These are phyloP conservation scores for Globisporangium lucens DNA, from an alignment of 352 stramenopile genomes.

Conservation along the genomic window DNA sequence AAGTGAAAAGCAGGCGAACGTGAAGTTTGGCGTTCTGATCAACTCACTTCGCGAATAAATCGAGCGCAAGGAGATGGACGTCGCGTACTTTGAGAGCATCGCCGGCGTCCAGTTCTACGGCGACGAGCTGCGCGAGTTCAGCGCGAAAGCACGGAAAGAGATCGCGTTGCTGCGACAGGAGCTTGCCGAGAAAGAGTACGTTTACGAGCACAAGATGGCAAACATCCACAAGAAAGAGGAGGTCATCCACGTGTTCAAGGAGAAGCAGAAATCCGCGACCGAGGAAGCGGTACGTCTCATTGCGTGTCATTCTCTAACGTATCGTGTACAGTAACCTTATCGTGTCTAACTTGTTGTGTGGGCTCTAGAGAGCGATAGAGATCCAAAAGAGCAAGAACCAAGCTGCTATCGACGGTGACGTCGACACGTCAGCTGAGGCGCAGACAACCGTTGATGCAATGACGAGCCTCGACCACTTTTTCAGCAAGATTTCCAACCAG, in stretches of 20 bases:
- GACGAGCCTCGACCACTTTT: neutral
- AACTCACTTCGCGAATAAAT: slow-evolving; percentile 62
- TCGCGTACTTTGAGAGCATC: slow-evolving; percentile 75
- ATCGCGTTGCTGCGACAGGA: slow-evolving; percentile 35
- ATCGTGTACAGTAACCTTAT: neutral
- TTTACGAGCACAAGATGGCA: slow-evolving; percentile 42
- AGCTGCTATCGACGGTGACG: neutral
- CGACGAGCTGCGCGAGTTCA: slow-evolving; percentile 49
- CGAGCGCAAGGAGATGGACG: slow-evolving; percentile 74
- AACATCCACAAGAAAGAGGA: slow-evolving; percentile 75
- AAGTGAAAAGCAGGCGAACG: slow-evolving; percentile 40
- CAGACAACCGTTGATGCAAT: slow-evolving; percentile 1
- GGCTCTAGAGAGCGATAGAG: slow-evolving; percentile 5
- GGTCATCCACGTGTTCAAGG: slow-evolving; percentile 69
- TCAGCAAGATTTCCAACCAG: slow-evolving; percentile 17
- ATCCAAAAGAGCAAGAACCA: slow-evolving; percentile 11
- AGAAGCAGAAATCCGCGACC: slow-evolving; percentile 45
- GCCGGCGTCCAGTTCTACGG: slow-evolving; percentile 49
- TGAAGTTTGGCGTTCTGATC: slow-evolving; percentile 39
- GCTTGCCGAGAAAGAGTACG: slow-evolving; percentile 48
- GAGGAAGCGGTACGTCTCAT: slow-evolving; percentile 28
- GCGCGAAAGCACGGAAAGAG: slow-evolving; percentile 32
- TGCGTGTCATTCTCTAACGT: neutral
- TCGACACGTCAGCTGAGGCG: neutral
- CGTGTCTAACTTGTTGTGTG: neutral